Conservation (phyloP, 192 early-diverging fungal genomes). For the Podochytrium sp. region DNA sequence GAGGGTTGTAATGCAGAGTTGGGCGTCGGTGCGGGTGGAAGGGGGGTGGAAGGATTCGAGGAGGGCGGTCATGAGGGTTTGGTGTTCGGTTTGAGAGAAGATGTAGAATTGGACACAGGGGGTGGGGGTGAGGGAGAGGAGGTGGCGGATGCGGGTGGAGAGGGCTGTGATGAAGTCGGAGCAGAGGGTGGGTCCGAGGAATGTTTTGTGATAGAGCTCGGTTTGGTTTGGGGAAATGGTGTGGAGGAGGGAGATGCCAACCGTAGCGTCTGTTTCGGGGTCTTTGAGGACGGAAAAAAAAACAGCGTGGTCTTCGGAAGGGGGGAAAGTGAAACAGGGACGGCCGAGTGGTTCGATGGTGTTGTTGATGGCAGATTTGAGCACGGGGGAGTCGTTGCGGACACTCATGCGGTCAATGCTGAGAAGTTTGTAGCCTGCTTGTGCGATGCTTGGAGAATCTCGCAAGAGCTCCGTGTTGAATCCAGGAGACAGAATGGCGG, state of each 20-base stretch:
- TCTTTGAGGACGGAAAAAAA: constrained; percentile 36
- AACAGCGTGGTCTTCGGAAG: constrained; percentile 29
- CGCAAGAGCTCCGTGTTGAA: neutral
- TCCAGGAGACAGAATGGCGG: neutral
- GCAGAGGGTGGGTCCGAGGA: neutral
- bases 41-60: neutral
- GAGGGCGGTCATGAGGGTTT: neutral
- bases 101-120: constrained; percentile 43
- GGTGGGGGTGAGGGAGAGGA: constrained; percentile 15
- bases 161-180: neutral
- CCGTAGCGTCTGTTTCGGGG: constrained; percentile 36
- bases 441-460: neutral
- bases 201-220: neutral
- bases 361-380: constrained; percentile 7
- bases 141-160: constrained; percentile 1
- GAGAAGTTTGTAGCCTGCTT: neutral
- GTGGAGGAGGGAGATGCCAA: constrained; percentile 33
- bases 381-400: constrained; percentile 1
- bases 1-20: constrained; percentile 34
- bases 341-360: neutral
- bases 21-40: neutral
- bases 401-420: neutral
- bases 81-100: constrained; percentile 16
- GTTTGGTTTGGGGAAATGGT: neutral
- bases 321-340: constrained; percentile 33